phyloP scores from a whole-genome alignment of 139 green algal species.

The Chlorella sorokiniana region DNA sequence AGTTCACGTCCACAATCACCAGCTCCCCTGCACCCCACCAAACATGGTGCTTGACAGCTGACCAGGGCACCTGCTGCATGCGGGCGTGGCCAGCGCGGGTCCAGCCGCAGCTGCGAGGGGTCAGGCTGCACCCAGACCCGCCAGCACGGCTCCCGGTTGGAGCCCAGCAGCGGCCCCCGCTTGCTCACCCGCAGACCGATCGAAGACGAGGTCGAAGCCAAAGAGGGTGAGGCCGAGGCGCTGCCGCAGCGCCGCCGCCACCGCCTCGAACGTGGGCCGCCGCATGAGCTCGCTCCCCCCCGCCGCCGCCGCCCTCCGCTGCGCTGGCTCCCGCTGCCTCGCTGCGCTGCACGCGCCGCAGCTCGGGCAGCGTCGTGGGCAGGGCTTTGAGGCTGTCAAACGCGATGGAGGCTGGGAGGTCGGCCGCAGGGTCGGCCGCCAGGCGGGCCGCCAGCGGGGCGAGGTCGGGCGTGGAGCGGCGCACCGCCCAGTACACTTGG shows the following conservation, averaged over 20 bases:
- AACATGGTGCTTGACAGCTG: background rate
- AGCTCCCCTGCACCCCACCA: slow-evolving; percentile 39
- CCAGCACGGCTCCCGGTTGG: background rate
- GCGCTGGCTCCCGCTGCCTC: background rate
- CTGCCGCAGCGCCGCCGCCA: slow-evolving; percentile 46
- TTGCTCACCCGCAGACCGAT: slow-evolving; percentile 27
- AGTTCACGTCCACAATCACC: slow-evolving; percentile 76
- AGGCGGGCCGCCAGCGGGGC: background rate
- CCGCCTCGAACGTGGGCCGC: slow-evolving; percentile 36
- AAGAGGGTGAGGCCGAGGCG: slow-evolving; percentile 71
- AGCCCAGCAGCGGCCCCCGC: slow-evolving; percentile 52
- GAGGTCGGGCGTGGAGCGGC: slow-evolving; percentile 68
- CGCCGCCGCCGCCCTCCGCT: background rate
- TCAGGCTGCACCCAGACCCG: background rate
- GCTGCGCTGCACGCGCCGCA: background rate
- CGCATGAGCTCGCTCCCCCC: slow-evolving; percentile 15
- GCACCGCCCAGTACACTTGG: slow-evolving; percentile 60
- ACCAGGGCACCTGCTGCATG: too few relatives aligned
- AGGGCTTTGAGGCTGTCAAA: slow-evolving; percentile 75
- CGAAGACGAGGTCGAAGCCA: slow-evolving; percentile 73
- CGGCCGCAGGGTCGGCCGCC: background rate
- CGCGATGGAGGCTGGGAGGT: slow-evolving; percentile 38
- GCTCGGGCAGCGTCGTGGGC: slow-evolving; percentile 55
- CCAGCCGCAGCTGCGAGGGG: background rate
- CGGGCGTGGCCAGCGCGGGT: background rate